Conservation (phyloP, 331 rosid species). For the Ulmus americana region DNA sequence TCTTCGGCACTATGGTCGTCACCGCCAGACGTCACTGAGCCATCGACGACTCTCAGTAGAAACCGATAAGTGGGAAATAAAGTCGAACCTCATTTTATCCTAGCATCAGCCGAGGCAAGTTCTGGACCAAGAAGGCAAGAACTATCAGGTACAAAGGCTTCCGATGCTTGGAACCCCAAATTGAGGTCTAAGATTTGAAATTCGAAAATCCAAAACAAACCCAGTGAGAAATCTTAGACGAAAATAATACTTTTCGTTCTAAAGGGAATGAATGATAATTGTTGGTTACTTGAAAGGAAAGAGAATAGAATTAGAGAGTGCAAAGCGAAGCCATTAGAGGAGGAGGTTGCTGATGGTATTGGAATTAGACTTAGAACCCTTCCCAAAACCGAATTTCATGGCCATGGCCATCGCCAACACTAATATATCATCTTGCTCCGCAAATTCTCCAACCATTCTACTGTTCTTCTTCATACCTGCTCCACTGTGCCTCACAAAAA, state of each 20-base stretch:
- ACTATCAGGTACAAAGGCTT: constrained; percentile 7
- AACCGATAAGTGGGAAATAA: constrained; percentile 11
- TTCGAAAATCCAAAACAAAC: not conserved
- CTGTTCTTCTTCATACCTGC: no score
- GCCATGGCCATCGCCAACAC: no score
- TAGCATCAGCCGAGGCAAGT: constrained; percentile 19
- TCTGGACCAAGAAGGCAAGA: constrained; percentile 12
- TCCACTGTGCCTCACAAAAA: no score
- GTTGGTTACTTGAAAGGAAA: constrained; percentile 35
- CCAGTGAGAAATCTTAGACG: not conserved
- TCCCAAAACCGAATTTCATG: no score
- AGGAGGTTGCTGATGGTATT: constrained; percentile 3
- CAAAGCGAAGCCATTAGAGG: constrained; percentile 45
- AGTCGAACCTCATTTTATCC: constrained; percentile 16
- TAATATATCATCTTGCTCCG: no score
- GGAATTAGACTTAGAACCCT: not conserved
- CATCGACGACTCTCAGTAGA: constrained; percentile 32
- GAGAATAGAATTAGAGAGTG: constrained; percentile 28
- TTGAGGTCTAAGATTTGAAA: constrained; percentile 31
- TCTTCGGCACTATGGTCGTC: constrained; percentile 15
- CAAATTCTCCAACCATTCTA: no score
- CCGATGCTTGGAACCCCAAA: constrained; percentile 27
- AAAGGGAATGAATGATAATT: not conserved
- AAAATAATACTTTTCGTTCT: not conserved
- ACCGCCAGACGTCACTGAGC: constrained; percentile 17